Percentiles rank a stretch among this genome's conserved stretches.
Conservation (phyloP, 257 asterid genomes). For the Petunia secreta region DNA sequence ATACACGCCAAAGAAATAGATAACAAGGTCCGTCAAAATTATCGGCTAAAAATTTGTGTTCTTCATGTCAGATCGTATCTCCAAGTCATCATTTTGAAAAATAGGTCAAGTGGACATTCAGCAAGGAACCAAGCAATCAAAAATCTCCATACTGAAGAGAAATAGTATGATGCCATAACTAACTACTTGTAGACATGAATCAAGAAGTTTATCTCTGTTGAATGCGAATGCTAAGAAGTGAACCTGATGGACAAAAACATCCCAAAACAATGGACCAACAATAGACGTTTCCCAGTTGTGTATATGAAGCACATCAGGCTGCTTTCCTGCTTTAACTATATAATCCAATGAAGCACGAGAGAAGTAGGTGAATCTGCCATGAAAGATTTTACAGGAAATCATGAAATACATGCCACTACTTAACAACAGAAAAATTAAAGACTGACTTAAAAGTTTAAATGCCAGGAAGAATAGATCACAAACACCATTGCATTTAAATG, state of each 20-base stretch:
- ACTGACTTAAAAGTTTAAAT: background rate
- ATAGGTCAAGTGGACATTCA: conserved; percentile 1
- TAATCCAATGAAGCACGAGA: conserved; percentile 91
- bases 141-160: background rate
- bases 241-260: conserved; percentile 79
- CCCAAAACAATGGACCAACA: conserved; percentile 90
- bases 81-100: background rate
- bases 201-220: background rate
- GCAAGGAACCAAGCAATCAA: background rate
- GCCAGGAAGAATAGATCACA: conserved; percentile 8
- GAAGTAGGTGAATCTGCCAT: conserved; percentile 78
- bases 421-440: background rate
- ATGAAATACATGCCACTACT: background rate
- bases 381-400: conserved; percentile 31
- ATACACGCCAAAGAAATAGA: background rate
- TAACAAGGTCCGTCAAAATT: conserved; percentile 8
- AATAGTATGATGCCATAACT: background rate
- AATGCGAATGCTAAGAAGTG: background rate
- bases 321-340: conserved; percentile 75
- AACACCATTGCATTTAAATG: background rate
- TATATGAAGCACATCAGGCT: conserved; percentile 79
- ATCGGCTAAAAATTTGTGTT: background rate
- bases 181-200: background rate
- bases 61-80: background rate
- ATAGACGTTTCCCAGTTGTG: conserved; percentile 92